These are phyloP conservation scores for Tetracentron sinense DNA, from an alignment of 164 flowering plant species.

Conservation along the genomic window DNA sequence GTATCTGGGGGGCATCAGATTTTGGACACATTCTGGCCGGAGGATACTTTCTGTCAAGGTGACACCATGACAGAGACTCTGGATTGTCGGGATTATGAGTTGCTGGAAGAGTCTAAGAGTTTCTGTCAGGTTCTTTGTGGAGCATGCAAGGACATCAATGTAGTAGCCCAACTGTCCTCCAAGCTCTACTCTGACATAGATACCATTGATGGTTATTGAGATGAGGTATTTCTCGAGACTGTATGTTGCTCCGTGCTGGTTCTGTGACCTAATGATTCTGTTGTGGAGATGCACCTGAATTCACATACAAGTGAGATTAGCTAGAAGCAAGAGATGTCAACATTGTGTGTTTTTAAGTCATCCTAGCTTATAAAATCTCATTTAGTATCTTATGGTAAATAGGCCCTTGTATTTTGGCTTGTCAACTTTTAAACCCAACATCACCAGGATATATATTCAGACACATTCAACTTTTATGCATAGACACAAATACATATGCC, in stretches of 20 bases:
- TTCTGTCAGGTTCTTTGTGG: conserved; percentile 70
- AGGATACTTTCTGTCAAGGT: conserved; percentile 60
- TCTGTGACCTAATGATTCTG: conserved; percentile 52
- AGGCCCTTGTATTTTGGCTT: background rate
- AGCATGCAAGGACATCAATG: conserved; percentile 85
- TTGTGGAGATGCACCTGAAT: conserved; percentile 82
- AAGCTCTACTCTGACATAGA: conserved; percentile 73
- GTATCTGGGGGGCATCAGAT: conserved; percentile 72
- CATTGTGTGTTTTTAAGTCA: background rate
- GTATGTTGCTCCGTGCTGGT: conserved; percentile 76
- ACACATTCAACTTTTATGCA: too few species aligned
- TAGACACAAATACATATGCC: too few species aligned
- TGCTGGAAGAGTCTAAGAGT: conserved; percentile 67
- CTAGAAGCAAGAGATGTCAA: too few species aligned
- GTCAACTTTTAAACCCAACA: too few species aligned
- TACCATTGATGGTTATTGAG: conserved; percentile 65
- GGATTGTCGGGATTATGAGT: conserved; percentile 79
- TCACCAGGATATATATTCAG: too few species aligned
- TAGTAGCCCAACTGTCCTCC: conserved; percentile 76
- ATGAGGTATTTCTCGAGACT: conserved; percentile 82
- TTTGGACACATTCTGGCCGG: conserved; percentile 70
- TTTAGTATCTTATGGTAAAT: background rate
- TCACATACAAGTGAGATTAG: conserved; percentile 7
- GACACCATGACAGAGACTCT: conserved; percentile 63
- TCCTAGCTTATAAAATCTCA: too few species aligned